Base-by-base conservation (phyloP, 768 basidiomycete species). In the Leccinum incarnatum region DNA sequence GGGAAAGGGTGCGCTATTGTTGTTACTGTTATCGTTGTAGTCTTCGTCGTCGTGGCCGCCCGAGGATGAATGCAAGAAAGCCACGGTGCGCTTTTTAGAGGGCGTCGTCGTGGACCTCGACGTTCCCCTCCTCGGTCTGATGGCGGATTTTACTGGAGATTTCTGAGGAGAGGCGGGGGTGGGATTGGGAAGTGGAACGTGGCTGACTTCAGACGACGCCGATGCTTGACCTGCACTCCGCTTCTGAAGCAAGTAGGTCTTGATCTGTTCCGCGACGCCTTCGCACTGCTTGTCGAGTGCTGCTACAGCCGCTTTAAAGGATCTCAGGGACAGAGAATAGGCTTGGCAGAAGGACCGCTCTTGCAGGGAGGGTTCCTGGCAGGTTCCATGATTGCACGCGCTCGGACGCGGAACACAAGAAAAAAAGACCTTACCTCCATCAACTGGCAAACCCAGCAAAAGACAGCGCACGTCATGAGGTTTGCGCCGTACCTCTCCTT, bases 391-490 rank as follows among this genome's bases (percentile, higher is more conserved):
- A 46, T 42, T 25, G 42, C 3, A 30, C 2, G 1, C 2, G 8
- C 12, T 23, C 49, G 3, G 23, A 40, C 2, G 23, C 23, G 5
- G 27, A 23, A 37, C 30, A 0, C 5, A 10, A 42, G 9, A n/a
- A 37, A 37, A n/a, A 32, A 1, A 10, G 10, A 51, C 0, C 53
- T 49, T 45, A 81, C 81, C 65, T 76, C 75, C 32, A 76, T 67
- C 37, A 74, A 49, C 42, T 74, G 74, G 51, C 72, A 79, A 3
- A 77, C 72, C 82, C 81, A 83, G 54, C 73, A 77, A 64, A 81
- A 83, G 4, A 82, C 65, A 4, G 75, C 75, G 48, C 74, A 77
- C 42, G 65, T 72, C 23, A 78, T 67, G 15, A 67, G 58, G 36
- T 56, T 53, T 0, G 50, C 42, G 19, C 69, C 62, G n/a, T 73